Evolutionary conservation across 495 filamentous ascomycete species (phyloP).

Genomic region (Parmelia sp.): DNA sequence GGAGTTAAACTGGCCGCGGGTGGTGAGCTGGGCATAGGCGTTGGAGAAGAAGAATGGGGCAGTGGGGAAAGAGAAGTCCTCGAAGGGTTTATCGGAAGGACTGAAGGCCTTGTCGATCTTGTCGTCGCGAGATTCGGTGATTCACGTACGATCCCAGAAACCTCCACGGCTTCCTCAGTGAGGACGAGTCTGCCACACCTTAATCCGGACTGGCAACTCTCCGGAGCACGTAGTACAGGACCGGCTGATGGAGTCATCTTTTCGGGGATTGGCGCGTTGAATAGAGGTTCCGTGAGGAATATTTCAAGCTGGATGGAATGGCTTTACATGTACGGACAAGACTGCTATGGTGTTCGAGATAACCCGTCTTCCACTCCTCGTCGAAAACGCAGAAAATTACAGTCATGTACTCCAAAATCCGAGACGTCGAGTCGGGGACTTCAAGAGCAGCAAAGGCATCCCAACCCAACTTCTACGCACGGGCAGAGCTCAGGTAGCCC

Average conservation of each 20-base stretch:
- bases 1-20: conserved; percentile 86
- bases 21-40: conserved; percentile 86
- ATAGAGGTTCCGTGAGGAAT: conserved; percentile 55
- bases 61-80: conserved; percentile 88
- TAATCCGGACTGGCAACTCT: conserved; percentile 5
- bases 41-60: conserved; percentile 89
- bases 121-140: conserved; percentile 82
- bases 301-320: conserved; percentile 79
- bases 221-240: conserved; percentile 9
- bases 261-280: conserved; percentile 64
- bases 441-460: neutral
- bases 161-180: conserved; percentile 12
- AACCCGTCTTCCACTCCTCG: conserved; percentile 56
- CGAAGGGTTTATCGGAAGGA: conserved; percentile 64
- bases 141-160: conserved; percentile 19
- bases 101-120: conserved; percentile 69
- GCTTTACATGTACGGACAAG: conserved; percentile 67
- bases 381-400: conserved; percentile 35
- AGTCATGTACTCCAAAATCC: conserved; percentile 4
- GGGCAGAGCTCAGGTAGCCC: neutral
- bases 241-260: conserved; percentile 79
- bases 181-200: neutral
- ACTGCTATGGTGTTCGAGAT: conserved; percentile 74
- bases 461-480: neutral
- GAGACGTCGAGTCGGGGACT: neutral